Conservation (phyloP, 2,329 filamentous ascomycete genomes). For the Cercospora berteroae region DNA sequence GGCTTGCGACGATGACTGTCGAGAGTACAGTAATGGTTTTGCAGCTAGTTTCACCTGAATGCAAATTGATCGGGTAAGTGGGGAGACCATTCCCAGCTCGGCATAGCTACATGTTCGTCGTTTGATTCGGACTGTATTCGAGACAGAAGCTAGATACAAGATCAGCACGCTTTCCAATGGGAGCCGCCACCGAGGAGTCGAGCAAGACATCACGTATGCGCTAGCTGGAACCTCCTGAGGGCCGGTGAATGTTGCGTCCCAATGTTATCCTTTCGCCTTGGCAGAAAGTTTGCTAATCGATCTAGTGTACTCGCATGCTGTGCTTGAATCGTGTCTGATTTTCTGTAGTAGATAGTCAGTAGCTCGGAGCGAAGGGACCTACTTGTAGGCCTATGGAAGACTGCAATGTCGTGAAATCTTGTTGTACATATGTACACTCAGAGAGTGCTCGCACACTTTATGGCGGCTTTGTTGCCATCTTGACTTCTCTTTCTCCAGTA, state of each 20-base stretch:
- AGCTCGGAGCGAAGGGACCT: not conserved
- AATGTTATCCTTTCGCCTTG: not conserved
- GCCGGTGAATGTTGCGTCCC: not conserved
- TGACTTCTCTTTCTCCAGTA: not conserved
- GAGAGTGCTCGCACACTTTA: not conserved
- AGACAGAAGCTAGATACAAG: not conserved
- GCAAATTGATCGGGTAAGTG: not conserved
- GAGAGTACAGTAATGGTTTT: not conserved
- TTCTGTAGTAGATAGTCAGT: not conserved
- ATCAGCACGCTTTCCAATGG: not conserved
- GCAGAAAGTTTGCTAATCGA: not conserved
- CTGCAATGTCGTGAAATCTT: not conserved
- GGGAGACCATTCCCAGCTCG: not conserved
- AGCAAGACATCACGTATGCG: not conserved
- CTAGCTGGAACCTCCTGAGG: not conserved
- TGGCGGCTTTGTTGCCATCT: not conserved
- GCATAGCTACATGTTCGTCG: not conserved
- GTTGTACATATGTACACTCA: conserved; percentile 6
- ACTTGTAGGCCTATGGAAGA: not conserved
- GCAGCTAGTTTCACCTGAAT: not conserved
- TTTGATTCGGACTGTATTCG: not conserved
- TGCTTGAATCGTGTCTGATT: not conserved
- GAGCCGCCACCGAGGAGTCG: not conserved
- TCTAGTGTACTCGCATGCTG: not conserved
- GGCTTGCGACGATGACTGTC: not conserved